Evolutionary conservation across 169 alveolate species (phyloP), one percentile per base, ranked within the genome.

Genomic region (Cryptosporidium xiaoi): DNA sequence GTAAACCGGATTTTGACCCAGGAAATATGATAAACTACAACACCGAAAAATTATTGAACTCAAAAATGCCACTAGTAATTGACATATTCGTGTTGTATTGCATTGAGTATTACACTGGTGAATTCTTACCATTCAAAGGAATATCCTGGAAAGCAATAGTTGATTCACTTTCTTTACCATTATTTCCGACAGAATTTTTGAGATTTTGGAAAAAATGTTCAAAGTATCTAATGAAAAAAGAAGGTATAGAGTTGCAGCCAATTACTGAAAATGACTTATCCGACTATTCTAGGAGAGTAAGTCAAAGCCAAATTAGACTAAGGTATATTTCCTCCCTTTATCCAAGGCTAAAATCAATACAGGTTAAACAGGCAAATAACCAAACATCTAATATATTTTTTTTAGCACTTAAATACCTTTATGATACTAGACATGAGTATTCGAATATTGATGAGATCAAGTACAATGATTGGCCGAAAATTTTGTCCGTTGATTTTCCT

Each of bases 91-190:
- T 77, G 10, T 53, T 77, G 50, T 77, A 77, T 60, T 77, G 87
- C 64, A 77, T 77, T 60, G 87, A 77, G 56, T 56, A 46, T 44
- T 56, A 77, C 36, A 77, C 87, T 6, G 87, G 87, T 0, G 64
- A 77, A 60, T 77, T 77, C 36, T 71, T 77, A 2, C 87, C 87
- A 20, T 62, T 40, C 3, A 77, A 62, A 46, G 87, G 87, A 18
- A 77, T 77, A 29, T 62, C 87, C 13, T 77, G 87, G 87, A 77
- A 77, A 24, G n/a, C 87, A 36, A 77, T 77, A 46, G 27, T 77
- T 60, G 69, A 56, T 20, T 77, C 69, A 1, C 29, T 77, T 27
- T 60, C 56, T 46, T 60, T 46, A 3, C 87, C 87, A 7, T 27
- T 29, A 7, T 77, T 77, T 62, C 87, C 87, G 24, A 62, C 31